phyloP scores from a whole-genome alignment of 768 basidiomycete genomes.

The Lentinula boryana region DNA sequence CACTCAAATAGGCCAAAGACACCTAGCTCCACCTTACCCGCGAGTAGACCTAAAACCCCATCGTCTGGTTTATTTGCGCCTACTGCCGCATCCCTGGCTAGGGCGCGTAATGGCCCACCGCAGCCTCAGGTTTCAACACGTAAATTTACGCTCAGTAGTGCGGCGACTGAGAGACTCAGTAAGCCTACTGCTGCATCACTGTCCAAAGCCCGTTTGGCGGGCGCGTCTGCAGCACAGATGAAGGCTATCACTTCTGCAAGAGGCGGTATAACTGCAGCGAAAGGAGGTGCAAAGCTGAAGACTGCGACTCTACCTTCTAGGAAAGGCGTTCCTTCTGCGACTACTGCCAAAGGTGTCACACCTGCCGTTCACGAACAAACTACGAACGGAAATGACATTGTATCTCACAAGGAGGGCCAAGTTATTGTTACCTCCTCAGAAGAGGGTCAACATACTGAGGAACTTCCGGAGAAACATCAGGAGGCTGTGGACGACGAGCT shows the following conservation, averaged over 20 bases:
- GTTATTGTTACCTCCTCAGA: conserved; percentile 3
- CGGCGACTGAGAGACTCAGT: conserved; percentile 59
- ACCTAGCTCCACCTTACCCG: conserved; percentile 29
- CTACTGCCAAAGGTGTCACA: background rate
- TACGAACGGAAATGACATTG: conserved; percentile 5
- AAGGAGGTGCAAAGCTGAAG: conserved; percentile 6
- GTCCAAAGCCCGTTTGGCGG: conserved; percentile 45
- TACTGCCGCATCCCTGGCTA: conserved; percentile 77
- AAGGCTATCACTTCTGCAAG: conserved; percentile 15
- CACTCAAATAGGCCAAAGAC: conserved; percentile 47
- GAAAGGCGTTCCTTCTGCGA: background rate
- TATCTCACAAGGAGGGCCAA: background rate
- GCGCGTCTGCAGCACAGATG: conserved; percentile 21
- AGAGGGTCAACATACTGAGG: conserved; percentile 15
- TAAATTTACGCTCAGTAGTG: conserved; percentile 49
- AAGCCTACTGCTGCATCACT: conserved; percentile 77
- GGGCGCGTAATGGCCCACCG: conserved; percentile 48
- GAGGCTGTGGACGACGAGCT: conserved; percentile 7
- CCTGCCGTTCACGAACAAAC: background rate
- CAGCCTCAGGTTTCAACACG: conserved; percentile 41
- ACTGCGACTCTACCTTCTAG: background rate
- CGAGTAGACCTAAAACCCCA: conserved; percentile 50
- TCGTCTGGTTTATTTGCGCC: conserved; percentile 71
- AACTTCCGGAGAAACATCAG: conserved; percentile 11
- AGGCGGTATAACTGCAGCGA: conserved; percentile 11